phyloP scores from a whole-genome alignment of 371 early-diverging fungal genomes.

The Mucor irregularis region DNA sequence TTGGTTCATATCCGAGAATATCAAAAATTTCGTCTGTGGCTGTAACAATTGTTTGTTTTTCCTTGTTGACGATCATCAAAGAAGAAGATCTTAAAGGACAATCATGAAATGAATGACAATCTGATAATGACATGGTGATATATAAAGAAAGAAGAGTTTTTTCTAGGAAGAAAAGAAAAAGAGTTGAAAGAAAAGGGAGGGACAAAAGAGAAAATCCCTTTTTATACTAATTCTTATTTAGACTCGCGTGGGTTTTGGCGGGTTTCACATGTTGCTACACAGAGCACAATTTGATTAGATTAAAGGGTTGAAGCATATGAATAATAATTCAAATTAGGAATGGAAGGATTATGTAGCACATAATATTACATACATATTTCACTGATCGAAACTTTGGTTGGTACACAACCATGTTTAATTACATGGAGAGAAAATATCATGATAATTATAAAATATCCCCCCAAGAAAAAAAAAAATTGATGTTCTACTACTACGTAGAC shows the following conservation, averaged over 20 bases:
- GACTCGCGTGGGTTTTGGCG: conserved; percentile 27
- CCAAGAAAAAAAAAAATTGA: not conserved
- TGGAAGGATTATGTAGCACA: not conserved
- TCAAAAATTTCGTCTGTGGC: conserved; percentile 42
- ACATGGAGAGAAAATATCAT: not conserved
- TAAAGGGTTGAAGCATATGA: not conserved
- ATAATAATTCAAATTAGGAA: not conserved
- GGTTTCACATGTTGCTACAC: conserved; percentile 21
- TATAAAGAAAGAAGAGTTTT: not conserved
- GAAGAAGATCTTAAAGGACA: conserved; percentile 32
- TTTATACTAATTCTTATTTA: conserved; percentile 1
- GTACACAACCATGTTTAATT: not conserved
- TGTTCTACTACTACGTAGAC: not conserved
- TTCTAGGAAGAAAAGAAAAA: not conserved
- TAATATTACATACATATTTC: not conserved
- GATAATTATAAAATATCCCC: conserved; percentile 1
- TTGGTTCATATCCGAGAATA: conserved; percentile 29
- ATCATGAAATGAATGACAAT: conserved; percentile 23
- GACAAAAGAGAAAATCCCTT: not conserved
- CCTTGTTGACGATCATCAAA: conserved; percentile 29
- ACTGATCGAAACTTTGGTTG: conserved; percentile 10
- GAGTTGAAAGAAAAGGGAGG: not conserved
- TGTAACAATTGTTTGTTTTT: conserved; percentile 35
- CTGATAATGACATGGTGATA: not conserved
- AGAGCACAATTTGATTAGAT: not conserved